These are phyloP conservation scores for Bassia scoparia DNA, from an alignment of 148 eudicot species.

Conservation along the genomic window DNA sequence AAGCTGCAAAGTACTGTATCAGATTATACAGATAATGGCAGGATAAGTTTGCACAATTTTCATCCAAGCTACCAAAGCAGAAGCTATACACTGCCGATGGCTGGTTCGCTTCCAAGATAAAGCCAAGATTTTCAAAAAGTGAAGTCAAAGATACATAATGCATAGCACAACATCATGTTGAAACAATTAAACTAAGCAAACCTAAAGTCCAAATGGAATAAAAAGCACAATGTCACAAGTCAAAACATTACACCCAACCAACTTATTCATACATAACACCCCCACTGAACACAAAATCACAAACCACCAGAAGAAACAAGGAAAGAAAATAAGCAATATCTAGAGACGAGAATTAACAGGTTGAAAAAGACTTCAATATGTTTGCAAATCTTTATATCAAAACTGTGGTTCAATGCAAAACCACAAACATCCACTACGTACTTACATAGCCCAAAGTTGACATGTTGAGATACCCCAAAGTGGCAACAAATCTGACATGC, in stretches of 20 bases:
- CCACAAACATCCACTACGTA: background rate
- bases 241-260: background rate
- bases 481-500: background rate
- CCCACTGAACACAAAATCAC: background rate
- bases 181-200: background rate
- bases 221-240: background rate
- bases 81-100: background rate
- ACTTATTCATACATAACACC: background rate
- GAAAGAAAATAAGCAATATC: background rate
- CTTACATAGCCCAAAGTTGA: background rate
- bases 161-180: background rate
- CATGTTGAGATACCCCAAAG: background rate
- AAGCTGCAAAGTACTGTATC: conserved; percentile 58
- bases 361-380: no score
- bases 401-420: no score
- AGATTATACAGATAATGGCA: conserved; percentile 15
- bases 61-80: background rate
- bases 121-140: background rate
- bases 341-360: background rate
- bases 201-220: background rate
- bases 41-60: background rate
- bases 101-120: background rate
- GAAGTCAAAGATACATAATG: background rate
- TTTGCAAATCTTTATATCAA: no score
- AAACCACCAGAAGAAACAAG: background rate